Percentiles rank a stretch among this genome's conserved stretches.
Evolutionary conservation across 331 rosid genomes (phyloP).

Genomic region (Malus hybrid): DNA sequence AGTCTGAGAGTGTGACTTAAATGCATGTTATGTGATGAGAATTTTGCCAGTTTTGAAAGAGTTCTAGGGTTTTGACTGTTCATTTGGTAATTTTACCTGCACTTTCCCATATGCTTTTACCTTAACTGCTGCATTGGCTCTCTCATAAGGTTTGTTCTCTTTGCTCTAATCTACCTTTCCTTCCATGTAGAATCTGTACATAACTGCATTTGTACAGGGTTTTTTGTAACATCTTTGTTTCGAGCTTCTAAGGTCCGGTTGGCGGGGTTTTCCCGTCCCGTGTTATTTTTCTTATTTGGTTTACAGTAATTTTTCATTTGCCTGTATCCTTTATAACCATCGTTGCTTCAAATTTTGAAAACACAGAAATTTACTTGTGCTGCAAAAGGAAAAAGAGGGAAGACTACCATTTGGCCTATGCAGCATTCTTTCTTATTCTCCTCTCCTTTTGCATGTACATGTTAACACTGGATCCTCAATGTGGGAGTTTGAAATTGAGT

Average conservation of each 20-base stretch:
- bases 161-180: neutral
- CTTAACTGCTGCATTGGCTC: neutral
- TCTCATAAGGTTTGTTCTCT: neutral
- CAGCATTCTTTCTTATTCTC: too few relatives aligned
- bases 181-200: neutral
- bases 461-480: too few relatives aligned
- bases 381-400: neutral
- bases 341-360: neutral
- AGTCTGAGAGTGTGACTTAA: neutral
- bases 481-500: too few relatives aligned
- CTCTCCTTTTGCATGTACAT: too few relatives aligned
- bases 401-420: too few relatives aligned
- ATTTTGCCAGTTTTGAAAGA: neutral
- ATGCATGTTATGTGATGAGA: neutral
- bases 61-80: neutral
- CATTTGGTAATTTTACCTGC: conserved; percentile 6
- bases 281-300: neutral
- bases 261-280: neutral
- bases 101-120: conserved; percentile 1
- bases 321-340: too few relatives aligned
- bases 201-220: neutral
- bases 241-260: neutral
- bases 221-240: neutral
- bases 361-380: neutral
- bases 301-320: neutral